Evolutionary conservation across 164 flowering plant genomes (phyloP).

Genomic region (Houttuynia cordata): DNA sequence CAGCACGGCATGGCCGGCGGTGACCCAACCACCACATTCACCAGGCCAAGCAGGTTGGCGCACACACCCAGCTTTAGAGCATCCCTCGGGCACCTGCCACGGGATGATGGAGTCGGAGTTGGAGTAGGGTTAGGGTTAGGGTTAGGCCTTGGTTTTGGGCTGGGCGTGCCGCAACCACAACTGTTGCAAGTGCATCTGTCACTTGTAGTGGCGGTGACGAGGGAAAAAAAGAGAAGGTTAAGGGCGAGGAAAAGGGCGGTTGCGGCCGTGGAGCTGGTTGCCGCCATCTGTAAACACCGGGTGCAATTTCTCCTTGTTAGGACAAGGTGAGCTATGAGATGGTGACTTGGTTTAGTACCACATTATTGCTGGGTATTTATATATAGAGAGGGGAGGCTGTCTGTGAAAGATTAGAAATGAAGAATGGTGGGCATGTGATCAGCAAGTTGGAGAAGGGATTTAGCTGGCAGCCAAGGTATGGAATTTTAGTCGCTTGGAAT

Average conservation of each 20-base stretch:
- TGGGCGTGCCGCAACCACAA: constrained; percentile 10
- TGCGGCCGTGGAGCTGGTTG: too few relatives aligned
- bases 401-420: not conserved
- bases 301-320: not conserved
- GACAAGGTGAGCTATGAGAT: too few relatives aligned
- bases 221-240: constrained; percentile 48
- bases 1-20: constrained; percentile 64
- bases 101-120: constrained; percentile 7
- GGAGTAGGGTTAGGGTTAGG: too few relatives aligned
- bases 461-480: constrained; percentile 2
- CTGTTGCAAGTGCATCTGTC: constrained; percentile 17
- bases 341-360: not conserved
- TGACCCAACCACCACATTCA: constrained; percentile 32
- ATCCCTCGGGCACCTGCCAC: constrained; percentile 45
- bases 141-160: too few relatives aligned
- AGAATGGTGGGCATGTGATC: constrained; percentile 2
- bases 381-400: constrained; percentile 2
- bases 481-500: not conserved
- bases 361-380: constrained; percentile 3
- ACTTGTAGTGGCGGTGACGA: constrained; percentile 31
- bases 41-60: constrained; percentile 38
- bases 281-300: constrained; percentile 27
- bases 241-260: constrained; percentile 31
- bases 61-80: constrained; percentile 63
- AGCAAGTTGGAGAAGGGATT: constrained; percentile 2